phyloP scores from a whole-genome alignment of 1,284 basidiomycete genomes.

The Fomitopsis pinicola region DNA sequence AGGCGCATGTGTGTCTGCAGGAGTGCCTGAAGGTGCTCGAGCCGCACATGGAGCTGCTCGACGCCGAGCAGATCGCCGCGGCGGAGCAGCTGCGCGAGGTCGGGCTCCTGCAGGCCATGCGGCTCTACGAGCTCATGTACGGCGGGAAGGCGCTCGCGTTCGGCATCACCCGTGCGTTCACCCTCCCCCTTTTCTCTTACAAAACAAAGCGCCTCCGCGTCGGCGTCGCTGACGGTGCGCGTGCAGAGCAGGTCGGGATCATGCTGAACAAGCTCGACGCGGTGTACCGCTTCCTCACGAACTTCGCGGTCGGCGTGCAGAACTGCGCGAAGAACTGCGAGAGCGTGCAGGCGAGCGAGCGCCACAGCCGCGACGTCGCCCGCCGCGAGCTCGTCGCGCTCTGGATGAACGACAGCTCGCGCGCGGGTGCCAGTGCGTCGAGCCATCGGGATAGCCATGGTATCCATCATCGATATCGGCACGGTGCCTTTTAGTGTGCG shows the following conservation, averaged over 20 bases:
- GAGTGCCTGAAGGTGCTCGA: slow-evolving; percentile 16
- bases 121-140: slow-evolving; percentile 23
- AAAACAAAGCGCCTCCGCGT: not conserved
- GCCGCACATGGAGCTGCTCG: slow-evolving; percentile 17
- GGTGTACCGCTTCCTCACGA: slow-evolving; percentile 20
- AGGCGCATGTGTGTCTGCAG: slow-evolving; percentile 21
- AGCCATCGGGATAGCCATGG: not conserved
- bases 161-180: slow-evolving; percentile 21
- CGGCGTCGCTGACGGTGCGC: not conserved
- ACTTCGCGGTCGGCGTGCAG: slow-evolving; percentile 22
- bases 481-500: not conserved
- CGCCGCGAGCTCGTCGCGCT: slow-evolving; percentile 18
- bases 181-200: not conserved
- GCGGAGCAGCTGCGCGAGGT: slow-evolving; percentile 15
- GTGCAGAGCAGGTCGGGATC: slow-evolving; percentile 17
- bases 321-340: slow-evolving; percentile 18
- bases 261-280: slow-evolving; percentile 22
- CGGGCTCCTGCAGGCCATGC: slow-evolving; percentile 20
- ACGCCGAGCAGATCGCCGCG: slow-evolving; percentile 12
- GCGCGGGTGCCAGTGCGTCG: too few relatives aligned
- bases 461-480: not conserved
- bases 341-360: slow-evolving; percentile 16
- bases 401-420: slow-evolving; percentile 13
- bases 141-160: slow-evolving; percentile 19
- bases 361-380: slow-evolving; percentile 15